These are phyloP conservation scores for Agastache rugosa DNA, from an alignment of 257 asterid species.

Conservation along the genomic window DNA sequence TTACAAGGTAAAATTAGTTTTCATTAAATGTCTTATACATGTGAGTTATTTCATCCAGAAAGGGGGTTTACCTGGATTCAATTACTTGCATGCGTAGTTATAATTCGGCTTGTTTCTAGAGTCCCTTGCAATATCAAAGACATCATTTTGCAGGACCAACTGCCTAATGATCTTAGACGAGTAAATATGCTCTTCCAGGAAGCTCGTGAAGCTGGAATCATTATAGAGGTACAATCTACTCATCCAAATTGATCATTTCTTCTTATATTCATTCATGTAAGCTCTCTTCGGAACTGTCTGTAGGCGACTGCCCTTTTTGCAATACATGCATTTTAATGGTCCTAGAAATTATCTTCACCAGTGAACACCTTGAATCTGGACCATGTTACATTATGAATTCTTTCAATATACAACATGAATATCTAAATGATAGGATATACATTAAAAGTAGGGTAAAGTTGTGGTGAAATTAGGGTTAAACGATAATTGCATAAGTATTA, in stretches of 20 bases:
- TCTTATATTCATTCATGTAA: not conserved
- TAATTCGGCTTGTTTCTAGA: slow-evolving; percentile 14
- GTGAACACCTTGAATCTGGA: not conserved
- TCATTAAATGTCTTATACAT: slow-evolving; percentile 12
- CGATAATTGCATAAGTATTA: not conserved
- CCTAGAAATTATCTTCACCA: not conserved
- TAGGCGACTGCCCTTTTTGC: not conserved
- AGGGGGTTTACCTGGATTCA: slow-evolving; percentile 8
- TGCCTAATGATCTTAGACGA: slow-evolving; percentile 76
- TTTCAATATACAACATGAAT: not conserved
- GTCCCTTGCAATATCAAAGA: slow-evolving; percentile 29
- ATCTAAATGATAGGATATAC: not conserved
- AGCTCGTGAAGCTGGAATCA: slow-evolving; percentile 87
- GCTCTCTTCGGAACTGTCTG: not conserved
- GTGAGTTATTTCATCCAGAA: slow-evolving; percentile 20
- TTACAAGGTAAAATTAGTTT: slow-evolving; percentile 69
- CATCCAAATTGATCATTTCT: slow-evolving; percentile 4
- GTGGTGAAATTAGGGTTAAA: not conserved
- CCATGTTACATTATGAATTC: slow-evolving; percentile 1
- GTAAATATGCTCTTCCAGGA: slow-evolving; percentile 80
- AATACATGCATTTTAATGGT: not conserved
- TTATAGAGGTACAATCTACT: slow-evolving; percentile 66
- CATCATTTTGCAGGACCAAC: slow-evolving; percentile 72
- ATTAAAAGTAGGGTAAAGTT: not conserved
- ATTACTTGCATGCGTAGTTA: slow-evolving; percentile 20